phyloP scores from a whole-genome alignment of 2,329 filamentous ascomycete genomes.

The Penicillium decumbens region DNA sequence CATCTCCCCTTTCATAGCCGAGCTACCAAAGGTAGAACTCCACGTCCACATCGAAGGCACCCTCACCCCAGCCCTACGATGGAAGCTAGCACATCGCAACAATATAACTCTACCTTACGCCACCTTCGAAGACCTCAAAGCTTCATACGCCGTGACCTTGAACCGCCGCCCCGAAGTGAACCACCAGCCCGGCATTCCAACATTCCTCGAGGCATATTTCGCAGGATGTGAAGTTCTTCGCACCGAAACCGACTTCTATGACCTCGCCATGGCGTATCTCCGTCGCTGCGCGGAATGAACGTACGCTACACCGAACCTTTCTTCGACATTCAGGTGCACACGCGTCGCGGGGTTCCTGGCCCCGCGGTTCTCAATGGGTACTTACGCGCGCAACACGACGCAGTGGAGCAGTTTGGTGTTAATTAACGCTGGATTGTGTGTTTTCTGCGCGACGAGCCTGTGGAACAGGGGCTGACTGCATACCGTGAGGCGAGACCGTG shows the following conservation, averaged over 20 bases:
- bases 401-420: constrained; percentile 25
- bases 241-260: constrained; percentile 38
- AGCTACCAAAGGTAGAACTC: constrained; percentile 45
- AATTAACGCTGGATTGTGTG: constrained; percentile 41
- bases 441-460: constrained; percentile 41
- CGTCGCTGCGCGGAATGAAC: constrained; percentile 33
- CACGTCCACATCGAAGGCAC: constrained; percentile 49
- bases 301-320: constrained; percentile 43
- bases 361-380: constrained; percentile 36
- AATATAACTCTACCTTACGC: constrained; percentile 28
- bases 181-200: constrained; percentile 24
- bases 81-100: constrained; percentile 42
- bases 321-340: constrained; percentile 45
- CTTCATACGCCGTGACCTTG: constrained; percentile 33
- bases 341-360: constrained; percentile 33
- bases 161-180: constrained; percentile 40
- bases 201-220: constrained; percentile 34
- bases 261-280: constrained; percentile 41
- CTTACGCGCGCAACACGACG: constrained; percentile 31
- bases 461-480: constrained; percentile 38
- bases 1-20: constrained; percentile 31
- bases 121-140: constrained; percentile 31
- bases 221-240: constrained; percentile 24
- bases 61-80: constrained; percentile 40
- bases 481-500: constrained; percentile 40